Evolutionary conservation across 1,284 basidiomycete genomes (phyloP).

Genomic region (Cystobasidium pallidum): DNA sequence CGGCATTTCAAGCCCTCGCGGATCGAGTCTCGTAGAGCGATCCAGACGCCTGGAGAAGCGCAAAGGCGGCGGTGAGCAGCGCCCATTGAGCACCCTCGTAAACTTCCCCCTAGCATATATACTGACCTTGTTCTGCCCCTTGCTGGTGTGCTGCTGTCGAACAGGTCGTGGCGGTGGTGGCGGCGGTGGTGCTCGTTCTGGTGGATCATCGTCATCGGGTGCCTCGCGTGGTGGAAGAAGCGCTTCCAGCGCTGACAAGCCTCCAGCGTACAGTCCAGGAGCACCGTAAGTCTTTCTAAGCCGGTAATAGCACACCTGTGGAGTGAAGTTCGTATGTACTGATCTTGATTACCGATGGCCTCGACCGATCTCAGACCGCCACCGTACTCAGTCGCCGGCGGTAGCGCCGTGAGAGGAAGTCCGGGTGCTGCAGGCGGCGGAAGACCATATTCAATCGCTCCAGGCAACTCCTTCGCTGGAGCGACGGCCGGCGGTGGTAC

Average conservation of each 20-base stretch:
- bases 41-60: slow-evolving; percentile 19
- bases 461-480: slow-evolving; percentile 41
- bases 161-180: slow-evolving; percentile 26
- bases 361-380: slow-evolving; percentile 27
- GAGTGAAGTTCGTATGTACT: neutral
- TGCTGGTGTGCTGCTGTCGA: slow-evolving; percentile 2
- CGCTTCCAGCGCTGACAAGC: slow-evolving; percentile 14
- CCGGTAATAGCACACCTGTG: too few relatives aligned
- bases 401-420: slow-evolving; percentile 28
- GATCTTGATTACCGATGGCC: slow-evolving; percentile 18
- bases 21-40: neutral
- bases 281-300: slow-evolving; percentile 20
- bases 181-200: slow-evolving; percentile 21
- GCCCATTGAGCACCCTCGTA: too few relatives aligned
- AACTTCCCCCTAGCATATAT: too few relatives aligned
- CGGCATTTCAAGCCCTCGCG: slow-evolving; percentile 9
- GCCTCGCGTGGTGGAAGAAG: slow-evolving; percentile 18
- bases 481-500: slow-evolving; percentile 41
- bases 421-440: slow-evolving; percentile 34
- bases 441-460: slow-evolving; percentile 11
- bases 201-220: slow-evolving; percentile 24
- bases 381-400: slow-evolving; percentile 33
- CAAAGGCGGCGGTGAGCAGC: slow-evolving; percentile 22
- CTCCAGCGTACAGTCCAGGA: slow-evolving; percentile 36
- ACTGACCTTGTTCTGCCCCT: slow-evolving; percentile 7